Base-by-base conservation (phyloP, 1,284 basidiomycete species). In the Fistulinella staudtii region DNA sequence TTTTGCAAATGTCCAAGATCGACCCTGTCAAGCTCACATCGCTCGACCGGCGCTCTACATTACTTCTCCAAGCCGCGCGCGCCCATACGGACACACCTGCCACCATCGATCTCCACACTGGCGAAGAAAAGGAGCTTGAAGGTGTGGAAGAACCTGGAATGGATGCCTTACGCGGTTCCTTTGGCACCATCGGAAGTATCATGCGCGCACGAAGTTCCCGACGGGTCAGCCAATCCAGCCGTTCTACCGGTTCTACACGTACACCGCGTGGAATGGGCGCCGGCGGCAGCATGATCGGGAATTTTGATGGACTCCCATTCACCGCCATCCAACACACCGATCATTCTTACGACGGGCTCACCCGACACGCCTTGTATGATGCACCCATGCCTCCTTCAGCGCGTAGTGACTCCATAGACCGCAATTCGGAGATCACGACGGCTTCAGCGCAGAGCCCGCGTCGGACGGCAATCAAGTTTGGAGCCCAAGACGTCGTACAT, bases 1-100 rank as follows among this genome's bases (percentile, higher is more conserved):
- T 99, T 50, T 82, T 99, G 8, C 95, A 99, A 68, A 85, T 99
- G 77, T 95, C 92, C 66, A 98, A 97, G 68, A 77, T 93, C 53
- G 90, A 93, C 60, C 90, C 90, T 4, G 73, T 70, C 22, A 70
- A 82, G 45, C 76, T 96, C 56, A 60, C 59, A n/a, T 75, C 73
- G 45, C 83, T 96, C 56, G 93, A 94, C 61, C 76, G 93, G 25
- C 77, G 83, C 28, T 86, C 88, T 5, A 95, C 93, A 0, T 77
- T 95, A 34, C 80, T 96, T 23, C 75, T 96, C 20, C 80, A 86
- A 61, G 89, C 87, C 4, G 77, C 88, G 0, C 78, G 80, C 18
- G 64, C 73, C 17, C 75, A 80, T 38, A 88, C 82, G 3, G 84
- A 85, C 51, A 45, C 37, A 5, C 54, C 62, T 1, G 60, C 58